phyloP scores from a whole-genome alignment of 352 stramenopile genomes.

The Aphanomyces invadans region DNA sequence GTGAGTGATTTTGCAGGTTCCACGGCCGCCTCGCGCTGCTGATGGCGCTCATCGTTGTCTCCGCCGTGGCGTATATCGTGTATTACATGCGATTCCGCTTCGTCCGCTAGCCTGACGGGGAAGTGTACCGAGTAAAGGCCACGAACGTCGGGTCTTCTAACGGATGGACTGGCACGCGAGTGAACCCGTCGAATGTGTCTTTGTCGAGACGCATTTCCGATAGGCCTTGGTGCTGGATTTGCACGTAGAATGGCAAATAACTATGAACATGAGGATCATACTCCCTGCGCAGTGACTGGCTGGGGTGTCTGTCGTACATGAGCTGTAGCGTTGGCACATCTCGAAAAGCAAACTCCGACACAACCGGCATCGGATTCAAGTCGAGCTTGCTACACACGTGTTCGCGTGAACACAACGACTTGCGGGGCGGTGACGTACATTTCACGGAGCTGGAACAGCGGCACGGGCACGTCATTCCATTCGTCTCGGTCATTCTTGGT shows the following conservation, averaged over 20 bases:
- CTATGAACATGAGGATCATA: conserved; percentile 30
- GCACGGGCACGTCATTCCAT: conserved; percentile 36
- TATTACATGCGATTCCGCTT: neutral
- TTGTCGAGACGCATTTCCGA: conserved; percentile 72
- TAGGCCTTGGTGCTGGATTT: conserved; percentile 66
- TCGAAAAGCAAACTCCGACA: conserved; percentile 70
- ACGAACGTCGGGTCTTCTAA: conserved; percentile 62
- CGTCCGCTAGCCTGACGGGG: neutral
- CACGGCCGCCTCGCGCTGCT: conserved; percentile 4
- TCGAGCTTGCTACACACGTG: conserved; percentile 43
- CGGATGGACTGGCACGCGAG: conserved; percentile 37
- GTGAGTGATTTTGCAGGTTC: conserved; percentile 1
- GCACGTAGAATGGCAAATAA: conserved; percentile 64
- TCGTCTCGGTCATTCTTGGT: conserved; percentile 42
- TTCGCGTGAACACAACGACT: neutral
- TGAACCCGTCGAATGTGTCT: conserved; percentile 51
- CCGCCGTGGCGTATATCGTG: neutral
- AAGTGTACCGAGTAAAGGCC: conserved; percentile 33
- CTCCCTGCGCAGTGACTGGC: too few relatives aligned
- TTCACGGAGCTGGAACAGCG: conserved; percentile 55
- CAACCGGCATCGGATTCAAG: conserved; percentile 57
- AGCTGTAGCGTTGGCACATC: conserved; percentile 44
- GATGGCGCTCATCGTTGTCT: neutral
- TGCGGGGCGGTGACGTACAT: conserved; percentile 37
- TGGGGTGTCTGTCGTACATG: conserved; percentile 48